A percentile compares a stretch with the other conserved stretches of the same genome.
These are phyloP conservation scores for Myrica gale DNA, from an alignment of 306 rosid genomes.

Conservation along the genomic window DNA sequence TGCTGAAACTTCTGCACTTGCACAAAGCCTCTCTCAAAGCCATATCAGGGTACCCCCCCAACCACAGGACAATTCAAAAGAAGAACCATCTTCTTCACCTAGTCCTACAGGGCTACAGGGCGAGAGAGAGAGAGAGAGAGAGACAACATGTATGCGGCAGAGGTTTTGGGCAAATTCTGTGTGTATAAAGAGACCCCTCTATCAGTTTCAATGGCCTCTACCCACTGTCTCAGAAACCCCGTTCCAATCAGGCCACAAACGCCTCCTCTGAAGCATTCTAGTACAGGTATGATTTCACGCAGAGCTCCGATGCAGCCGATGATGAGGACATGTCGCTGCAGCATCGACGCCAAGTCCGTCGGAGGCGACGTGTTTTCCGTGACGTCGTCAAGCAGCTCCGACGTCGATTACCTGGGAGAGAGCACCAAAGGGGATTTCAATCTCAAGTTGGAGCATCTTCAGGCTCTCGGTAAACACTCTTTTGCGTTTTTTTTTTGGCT, in stretches of 20 bases:
- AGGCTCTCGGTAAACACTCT: constrained; percentile 54
- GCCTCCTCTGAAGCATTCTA: not conserved
- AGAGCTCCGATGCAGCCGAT: constrained; percentile 5
- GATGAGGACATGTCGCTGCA: constrained; percentile 22
- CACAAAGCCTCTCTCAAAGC: not conserved
- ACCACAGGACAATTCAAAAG: not conserved
- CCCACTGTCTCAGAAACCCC: constrained; percentile 27
- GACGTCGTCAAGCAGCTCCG: constrained; percentile 58
- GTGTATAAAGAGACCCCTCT: constrained; percentile 23
- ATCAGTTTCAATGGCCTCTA: constrained; percentile 21
- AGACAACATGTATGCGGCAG: constrained; percentile 33
- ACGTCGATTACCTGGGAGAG: constrained; percentile 86
- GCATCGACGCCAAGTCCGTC: constrained; percentile 43
- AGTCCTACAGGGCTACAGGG: not conserved
- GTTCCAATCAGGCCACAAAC: constrained; percentile 22
- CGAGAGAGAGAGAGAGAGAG: not conserved
- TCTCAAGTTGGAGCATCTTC: constrained; percentile 66
- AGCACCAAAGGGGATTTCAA: constrained; percentile 97
- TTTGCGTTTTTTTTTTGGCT: constrained; percentile 3
- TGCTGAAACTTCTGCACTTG: not conserved
- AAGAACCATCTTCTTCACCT: not conserved
- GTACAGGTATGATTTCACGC: not conserved
- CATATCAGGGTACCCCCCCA: not conserved
- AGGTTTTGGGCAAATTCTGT: constrained; percentile 32
- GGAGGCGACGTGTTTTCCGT: constrained; percentile 62